Evolutionary conservation across 2,329 filamentous ascomycete genomes (phyloP).

Genomic region (Zopfia rhizophila): DNA sequence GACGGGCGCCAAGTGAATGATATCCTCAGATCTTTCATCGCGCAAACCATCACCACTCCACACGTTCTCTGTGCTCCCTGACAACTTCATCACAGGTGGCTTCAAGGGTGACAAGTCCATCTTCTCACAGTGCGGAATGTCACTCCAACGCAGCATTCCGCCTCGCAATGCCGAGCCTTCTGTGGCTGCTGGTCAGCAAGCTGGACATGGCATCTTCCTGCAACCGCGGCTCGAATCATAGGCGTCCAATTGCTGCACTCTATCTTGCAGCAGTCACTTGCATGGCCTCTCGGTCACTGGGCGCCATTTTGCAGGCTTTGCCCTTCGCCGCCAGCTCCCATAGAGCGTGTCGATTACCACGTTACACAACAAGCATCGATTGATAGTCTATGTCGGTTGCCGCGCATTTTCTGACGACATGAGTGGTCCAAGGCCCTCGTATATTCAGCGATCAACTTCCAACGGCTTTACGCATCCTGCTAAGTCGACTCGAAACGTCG

Average conservation of each 20-base stretch:
- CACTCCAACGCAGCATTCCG: constrained; percentile 5
- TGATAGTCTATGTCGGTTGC: constrained; percentile 38
- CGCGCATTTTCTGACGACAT: constrained; percentile 24
- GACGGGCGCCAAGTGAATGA: constrained; percentile 3
- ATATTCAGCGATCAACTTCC: constrained; percentile 36
- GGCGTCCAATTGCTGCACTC: constrained; percentile 41
- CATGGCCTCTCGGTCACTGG: constrained; percentile 47
- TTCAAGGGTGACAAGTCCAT: too few relatives aligned
- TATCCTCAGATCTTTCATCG: constrained; percentile 6
- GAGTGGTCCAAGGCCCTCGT: constrained; percentile 32
- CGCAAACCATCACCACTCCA: constrained; percentile 4
- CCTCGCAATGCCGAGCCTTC: constrained; percentile 13
- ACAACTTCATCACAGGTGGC: constrained; percentile 4
- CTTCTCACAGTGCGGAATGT: too few relatives aligned
- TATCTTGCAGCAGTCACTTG: constrained; percentile 53
- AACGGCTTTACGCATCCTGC: constrained; percentile 37
- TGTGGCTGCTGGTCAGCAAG: constrained; percentile 32
- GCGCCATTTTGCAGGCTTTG: constrained; percentile 38
- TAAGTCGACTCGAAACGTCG: constrained; percentile 41
- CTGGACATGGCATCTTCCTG: constrained; percentile 22
- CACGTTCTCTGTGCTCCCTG: constrained; percentile 7
- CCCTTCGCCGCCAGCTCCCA: constrained; percentile 31
- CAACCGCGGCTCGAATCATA: constrained; percentile 33
- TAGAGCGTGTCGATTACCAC: constrained; percentile 28
- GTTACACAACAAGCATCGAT: constrained; percentile 48